Percentiles rank a stretch among this genome's conserved stretches.
These are phyloP conservation scores for Neofusicoccum kwambonambiense DNA, from an alignment of 2,329 filamentous ascomycete genomes.

Conservation along the genomic window DNA sequence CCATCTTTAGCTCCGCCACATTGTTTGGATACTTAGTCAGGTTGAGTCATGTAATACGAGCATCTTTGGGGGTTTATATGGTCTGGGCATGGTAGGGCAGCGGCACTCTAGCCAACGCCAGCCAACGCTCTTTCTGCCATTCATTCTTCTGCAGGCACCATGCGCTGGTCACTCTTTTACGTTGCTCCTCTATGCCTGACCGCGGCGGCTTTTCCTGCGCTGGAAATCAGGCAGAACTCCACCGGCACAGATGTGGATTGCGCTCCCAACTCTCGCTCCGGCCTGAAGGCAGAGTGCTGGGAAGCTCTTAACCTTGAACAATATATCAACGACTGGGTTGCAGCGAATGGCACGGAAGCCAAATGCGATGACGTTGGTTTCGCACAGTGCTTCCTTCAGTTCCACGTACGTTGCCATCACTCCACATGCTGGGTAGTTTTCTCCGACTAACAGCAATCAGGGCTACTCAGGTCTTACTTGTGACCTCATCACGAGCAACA, in stretches of 20 bases:
- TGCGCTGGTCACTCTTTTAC: not conserved
- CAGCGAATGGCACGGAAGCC: not conserved
- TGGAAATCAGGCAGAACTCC: not conserved
- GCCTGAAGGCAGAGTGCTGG: constrained; percentile 2
- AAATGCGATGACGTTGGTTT: not conserved
- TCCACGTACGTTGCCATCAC: not conserved
- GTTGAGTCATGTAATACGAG: constrained; percentile 3
- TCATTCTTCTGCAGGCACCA: not conserved
- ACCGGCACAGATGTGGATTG: not conserved
- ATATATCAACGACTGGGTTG: constrained; percentile 2
- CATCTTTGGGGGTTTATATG: not conserved
- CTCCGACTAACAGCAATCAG: not conserved
- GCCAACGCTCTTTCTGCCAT: not conserved
- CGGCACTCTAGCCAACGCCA: not conserved
- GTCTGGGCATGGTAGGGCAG: not conserved
- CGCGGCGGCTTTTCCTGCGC: not conserved
- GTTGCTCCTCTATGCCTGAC: not conserved
- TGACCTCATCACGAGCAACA: constrained; percentile 3
- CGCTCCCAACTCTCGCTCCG: constrained; percentile 1
- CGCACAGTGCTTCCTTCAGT: not conserved
- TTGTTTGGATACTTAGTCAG: not conserved
- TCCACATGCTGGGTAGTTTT: too few species aligned
- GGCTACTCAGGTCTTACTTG: not conserved
- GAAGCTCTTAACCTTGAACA: not conserved
- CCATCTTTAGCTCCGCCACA: not conserved